phyloP scores from a whole-genome alignment of 2,329 filamentous ascomycete genomes.

The Ilyonectria robusta region DNA sequence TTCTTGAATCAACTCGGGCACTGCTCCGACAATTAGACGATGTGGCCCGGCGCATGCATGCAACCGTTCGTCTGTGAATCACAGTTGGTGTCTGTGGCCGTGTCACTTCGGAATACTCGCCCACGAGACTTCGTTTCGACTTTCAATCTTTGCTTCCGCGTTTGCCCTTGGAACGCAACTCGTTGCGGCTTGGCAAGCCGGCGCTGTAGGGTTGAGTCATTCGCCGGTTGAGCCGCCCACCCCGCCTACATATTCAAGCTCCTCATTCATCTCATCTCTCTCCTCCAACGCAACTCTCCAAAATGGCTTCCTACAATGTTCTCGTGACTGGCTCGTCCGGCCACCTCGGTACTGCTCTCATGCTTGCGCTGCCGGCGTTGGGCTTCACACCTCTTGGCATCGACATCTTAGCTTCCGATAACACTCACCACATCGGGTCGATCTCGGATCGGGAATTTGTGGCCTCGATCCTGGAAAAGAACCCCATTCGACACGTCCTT shows the following conservation, averaged over 20 bases:
- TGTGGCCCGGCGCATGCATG: background rate
- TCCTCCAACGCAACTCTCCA: background rate
- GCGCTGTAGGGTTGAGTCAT: slow-evolving; percentile 15
- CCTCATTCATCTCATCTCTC: background rate
- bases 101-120: background rate
- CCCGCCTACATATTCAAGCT: background rate
- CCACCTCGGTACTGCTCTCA: slow-evolving; percentile 62
- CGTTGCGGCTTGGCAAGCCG: background rate
- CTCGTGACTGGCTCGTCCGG: slow-evolving; percentile 64
- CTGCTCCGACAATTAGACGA: background rate
- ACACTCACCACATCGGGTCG: slow-evolving; percentile 55
- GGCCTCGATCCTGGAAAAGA: slow-evolving; percentile 47
- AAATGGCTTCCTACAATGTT: slow-evolving; percentile 49
- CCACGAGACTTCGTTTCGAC: background rate
- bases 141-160: background rate
- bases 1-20: too few relatives aligned
- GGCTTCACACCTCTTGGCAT: slow-evolving; percentile 60
- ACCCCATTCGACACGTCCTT: slow-evolving; percentile 58
- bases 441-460: slow-evolving; percentile 56
- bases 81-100: background rate
- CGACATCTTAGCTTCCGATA: slow-evolving; percentile 57
- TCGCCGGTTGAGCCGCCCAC: background rate
- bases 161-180: background rate
- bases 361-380: slow-evolving; percentile 57
- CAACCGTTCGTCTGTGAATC: background rate